Base-by-base conservation (phyloP, 306 rosid genomes). In the Carpinus viminea region DNA sequence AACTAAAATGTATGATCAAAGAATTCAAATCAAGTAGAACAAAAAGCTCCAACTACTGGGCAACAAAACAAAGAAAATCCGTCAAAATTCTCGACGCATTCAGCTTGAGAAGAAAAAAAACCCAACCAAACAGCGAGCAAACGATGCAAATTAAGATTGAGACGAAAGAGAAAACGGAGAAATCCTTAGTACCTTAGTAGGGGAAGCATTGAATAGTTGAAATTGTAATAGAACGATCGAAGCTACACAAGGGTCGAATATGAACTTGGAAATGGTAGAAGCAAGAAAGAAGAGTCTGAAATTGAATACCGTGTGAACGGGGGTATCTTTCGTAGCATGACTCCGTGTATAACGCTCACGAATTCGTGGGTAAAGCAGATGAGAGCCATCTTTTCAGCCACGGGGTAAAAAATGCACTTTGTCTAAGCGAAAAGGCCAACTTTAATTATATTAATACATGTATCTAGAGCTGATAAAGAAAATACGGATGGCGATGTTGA, bases 281-380 rank as follows among this genome's bases (percentile, higher is more conserved):
- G 52, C 34, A 20, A 31, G 48, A 81, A 79, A 48, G 21, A 55
- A 56, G 45, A 17, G 26, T n/a, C n/a, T n/a, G 36, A 65, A 74
- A 3, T 36, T 26, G 70, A 24, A 8, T 55, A 57, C 75, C 56
- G 82, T 8, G 74, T 53, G 12, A 43, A 57, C 36, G 47, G 75
- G 43, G 31, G 78, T 79, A 68, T 73, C 68, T 51, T n/a, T 79
- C 80, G 68, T 90, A 90, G 86, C 81, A 77, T 71, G 87, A 82
- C 86, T 64, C 68, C 77, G 69, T 73, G 53, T 70, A 55, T 70
- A 84, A 75, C 41, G 85, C 28, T 20, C 87, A 41, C 54, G 68
- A 38, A 56, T 69, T 61, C 51, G 45, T 46, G 13, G 83, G 46
- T 65, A 45, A 43, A 1, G 73, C 28, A 72, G 78, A 78, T 74